phyloP scores from a whole-genome alignment of 2,329 filamentous ascomycete species.

The Beauveria caledonica region DNA sequence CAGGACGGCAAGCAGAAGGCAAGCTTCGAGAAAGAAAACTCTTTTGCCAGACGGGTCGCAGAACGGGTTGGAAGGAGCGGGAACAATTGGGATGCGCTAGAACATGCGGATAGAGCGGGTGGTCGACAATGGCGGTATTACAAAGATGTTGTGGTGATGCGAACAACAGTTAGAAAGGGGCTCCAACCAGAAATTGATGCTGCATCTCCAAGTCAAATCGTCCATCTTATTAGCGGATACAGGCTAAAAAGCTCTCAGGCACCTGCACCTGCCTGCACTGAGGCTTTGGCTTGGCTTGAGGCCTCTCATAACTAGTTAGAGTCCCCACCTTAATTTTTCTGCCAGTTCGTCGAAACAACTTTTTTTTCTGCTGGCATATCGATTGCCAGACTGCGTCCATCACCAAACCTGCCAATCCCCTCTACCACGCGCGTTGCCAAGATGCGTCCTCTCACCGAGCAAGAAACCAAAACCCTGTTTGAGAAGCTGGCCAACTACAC shows the following conservation, averaged over 20 bases:
- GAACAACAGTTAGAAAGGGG: not conserved
- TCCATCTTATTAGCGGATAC: not conserved
- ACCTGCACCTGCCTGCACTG: not conserved
- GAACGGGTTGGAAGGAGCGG: not conserved
- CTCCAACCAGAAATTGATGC: not conserved
- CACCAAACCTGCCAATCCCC: not conserved
- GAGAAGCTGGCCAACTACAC: constrained; percentile 92
- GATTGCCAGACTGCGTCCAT: not conserved
- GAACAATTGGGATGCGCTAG: not conserved
- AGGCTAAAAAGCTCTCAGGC: not conserved
- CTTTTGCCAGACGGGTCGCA: not conserved
- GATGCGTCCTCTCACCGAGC: constrained; percentile 77
- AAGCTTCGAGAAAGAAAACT: no score
- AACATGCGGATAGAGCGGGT: not conserved
- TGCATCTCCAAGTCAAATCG: not conserved
- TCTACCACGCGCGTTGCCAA: constrained; percentile 19
- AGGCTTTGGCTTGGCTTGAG: not conserved
- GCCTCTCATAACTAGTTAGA: no score
- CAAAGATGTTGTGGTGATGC: not conserved
- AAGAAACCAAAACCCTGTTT: constrained; percentile 75
- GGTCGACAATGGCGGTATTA: not conserved
- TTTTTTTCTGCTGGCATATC: not conserved
- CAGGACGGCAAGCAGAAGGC: not conserved
- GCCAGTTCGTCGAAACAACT: not conserved
- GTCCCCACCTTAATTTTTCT: constrained; percentile 6